phyloP scores from a whole-genome alignment of 2,329 filamentous ascomycete species.

The Curvularia sp. region DNA sequence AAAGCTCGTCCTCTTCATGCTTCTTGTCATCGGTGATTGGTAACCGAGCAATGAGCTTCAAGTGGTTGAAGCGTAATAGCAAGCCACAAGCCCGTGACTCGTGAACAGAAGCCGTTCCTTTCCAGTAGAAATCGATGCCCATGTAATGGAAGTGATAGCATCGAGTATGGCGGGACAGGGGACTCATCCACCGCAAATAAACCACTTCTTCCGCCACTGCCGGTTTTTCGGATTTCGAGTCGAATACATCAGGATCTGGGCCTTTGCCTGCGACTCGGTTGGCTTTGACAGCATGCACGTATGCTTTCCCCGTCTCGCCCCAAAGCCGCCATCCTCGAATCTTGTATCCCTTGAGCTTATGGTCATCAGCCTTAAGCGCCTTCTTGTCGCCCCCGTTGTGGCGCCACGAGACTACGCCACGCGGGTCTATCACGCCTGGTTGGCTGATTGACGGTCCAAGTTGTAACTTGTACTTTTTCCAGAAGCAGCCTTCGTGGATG shows the following conservation, averaged over 20 bases:
- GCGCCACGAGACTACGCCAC: slow-evolving; percentile 37
- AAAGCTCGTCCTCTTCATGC: slow-evolving; percentile 23
- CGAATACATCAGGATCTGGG: slow-evolving; percentile 25
- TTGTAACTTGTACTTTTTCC: slow-evolving; percentile 42
- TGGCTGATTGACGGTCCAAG: slow-evolving; percentile 29
- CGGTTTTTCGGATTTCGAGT: not conserved
- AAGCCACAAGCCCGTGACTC: slow-evolving; percentile 32
- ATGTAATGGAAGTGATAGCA: slow-evolving; percentile 38
- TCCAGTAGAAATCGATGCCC: slow-evolving; percentile 46
- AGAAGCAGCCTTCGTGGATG: slow-evolving; percentile 37
- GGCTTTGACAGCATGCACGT: slow-evolving; percentile 31
- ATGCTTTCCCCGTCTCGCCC: slow-evolving; percentile 43
- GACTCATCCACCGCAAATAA: slow-evolving; percentile 33
- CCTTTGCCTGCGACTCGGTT: slow-evolving; percentile 22
- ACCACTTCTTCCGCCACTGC: slow-evolving; percentile 34
- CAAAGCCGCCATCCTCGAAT: slow-evolving; percentile 41
- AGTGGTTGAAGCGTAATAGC: slow-evolving; percentile 36
- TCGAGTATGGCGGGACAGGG: slow-evolving; percentile 38
- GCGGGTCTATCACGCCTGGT: slow-evolving; percentile 36
- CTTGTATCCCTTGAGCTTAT: slow-evolving; percentile 38
- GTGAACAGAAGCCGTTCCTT: slow-evolving; percentile 40
- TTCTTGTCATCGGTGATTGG: not conserved
- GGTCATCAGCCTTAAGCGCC: slow-evolving; percentile 16
- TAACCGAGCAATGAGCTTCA: slow-evolving; percentile 39
- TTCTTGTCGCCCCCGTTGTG: slow-evolving; percentile 29